Evolutionary conservation across 352 stramenopile genomes (phyloP).

Genomic region (Phytopythium cucurbitacearum): DNA sequence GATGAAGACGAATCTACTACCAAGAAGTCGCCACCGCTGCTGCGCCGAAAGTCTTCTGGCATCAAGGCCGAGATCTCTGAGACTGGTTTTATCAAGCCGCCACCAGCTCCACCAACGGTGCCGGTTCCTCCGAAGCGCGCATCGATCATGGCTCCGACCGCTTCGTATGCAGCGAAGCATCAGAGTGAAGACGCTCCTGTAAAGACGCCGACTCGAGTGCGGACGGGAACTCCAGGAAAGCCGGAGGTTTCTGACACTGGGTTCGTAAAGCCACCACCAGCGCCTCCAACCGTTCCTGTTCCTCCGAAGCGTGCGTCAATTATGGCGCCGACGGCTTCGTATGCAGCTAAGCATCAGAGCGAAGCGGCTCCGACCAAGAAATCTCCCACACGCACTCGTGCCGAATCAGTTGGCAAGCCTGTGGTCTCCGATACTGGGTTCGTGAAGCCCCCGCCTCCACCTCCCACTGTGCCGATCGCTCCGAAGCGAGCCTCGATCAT

Average conservation of each 20-base stretch:
- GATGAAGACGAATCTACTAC: background rate
- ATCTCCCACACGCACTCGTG: background rate
- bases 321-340: slow-evolving; percentile 23
- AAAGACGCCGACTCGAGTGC: background rate
- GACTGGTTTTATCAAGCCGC: slow-evolving; percentile 17
- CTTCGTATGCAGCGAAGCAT: slow-evolving; percentile 24
- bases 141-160: slow-evolving; percentile 25
- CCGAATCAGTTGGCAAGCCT: background rate
- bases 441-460: slow-evolving; percentile 15
- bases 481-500: slow-evolving; percentile 30
- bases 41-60: background rate
- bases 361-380: slow-evolving; percentile 1
- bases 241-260: slow-evolving; percentile 7
- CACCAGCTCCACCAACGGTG: slow-evolving; percentile 14
- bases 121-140: slow-evolving; percentile 22
- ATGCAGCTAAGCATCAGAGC: slow-evolving; percentile 15
- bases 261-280: slow-evolving; percentile 16
- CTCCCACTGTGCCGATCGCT: slow-evolving; percentile 16
- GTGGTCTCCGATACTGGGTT: slow-evolving; percentile 12
- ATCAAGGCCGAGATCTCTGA: background rate
- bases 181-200: background rate
- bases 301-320: slow-evolving; percentile 24
- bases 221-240: background rate
- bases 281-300: slow-evolving; percentile 10
- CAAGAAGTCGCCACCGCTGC: background rate